Percentiles rank a stretch among this genome's conserved stretches.
Evolutionary conservation across 2,329 filamentous ascomycete species (phyloP).

Genomic region (Cladosporium colombiae): DNA sequence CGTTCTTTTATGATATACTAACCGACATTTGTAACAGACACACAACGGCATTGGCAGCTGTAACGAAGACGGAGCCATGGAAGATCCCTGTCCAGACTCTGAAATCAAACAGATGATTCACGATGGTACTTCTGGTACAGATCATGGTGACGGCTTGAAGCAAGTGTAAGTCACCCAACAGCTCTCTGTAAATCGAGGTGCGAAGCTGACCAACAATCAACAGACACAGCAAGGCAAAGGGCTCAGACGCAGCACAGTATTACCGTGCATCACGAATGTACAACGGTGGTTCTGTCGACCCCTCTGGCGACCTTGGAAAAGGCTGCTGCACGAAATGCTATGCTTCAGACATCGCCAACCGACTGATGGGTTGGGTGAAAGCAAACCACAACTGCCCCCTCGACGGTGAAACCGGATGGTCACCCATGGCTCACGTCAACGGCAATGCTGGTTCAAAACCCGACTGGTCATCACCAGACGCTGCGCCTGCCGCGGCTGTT

Average conservation of each 20-base stretch:
- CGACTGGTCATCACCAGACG: background rate
- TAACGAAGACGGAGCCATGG: slow-evolving; percentile 28
- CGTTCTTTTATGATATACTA: background rate
- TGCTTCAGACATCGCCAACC: slow-evolving; percentile 53
- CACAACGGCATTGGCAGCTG: slow-evolving; percentile 17
- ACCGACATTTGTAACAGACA: background rate
- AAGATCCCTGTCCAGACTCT: slow-evolving; percentile 42
- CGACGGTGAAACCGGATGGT: slow-evolving; percentile 14
- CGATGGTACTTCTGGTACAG: slow-evolving; percentile 48
- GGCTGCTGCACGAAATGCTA: slow-evolving; percentile 55
- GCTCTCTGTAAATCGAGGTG: background rate
- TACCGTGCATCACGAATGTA: slow-evolving; percentile 53
- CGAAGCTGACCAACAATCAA: background rate
- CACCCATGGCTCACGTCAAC: slow-evolving; percentile 13
- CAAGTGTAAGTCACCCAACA: slow-evolving; percentile 32
- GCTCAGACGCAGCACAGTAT: slow-evolving; percentile 30
- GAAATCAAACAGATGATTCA: slow-evolving; percentile 45
- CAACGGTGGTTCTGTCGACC: slow-evolving; percentile 50
- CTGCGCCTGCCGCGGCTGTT: background rate
- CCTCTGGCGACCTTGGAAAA: slow-evolving; percentile 37
- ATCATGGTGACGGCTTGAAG: slow-evolving; percentile 45
- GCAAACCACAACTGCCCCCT: slow-evolving; percentile 18
- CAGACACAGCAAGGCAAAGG: slow-evolving; percentile 13
- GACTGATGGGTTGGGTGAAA: slow-evolving; percentile 44
- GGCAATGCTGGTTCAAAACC: background rate